A percentile compares a stretch with the other conserved stretches of the same genome.
These are phyloP conservation scores for Trichosporon coremiiforme DNA, from an alignment of 1,284 basidiomycete genomes.

Conservation along the genomic window DNA sequence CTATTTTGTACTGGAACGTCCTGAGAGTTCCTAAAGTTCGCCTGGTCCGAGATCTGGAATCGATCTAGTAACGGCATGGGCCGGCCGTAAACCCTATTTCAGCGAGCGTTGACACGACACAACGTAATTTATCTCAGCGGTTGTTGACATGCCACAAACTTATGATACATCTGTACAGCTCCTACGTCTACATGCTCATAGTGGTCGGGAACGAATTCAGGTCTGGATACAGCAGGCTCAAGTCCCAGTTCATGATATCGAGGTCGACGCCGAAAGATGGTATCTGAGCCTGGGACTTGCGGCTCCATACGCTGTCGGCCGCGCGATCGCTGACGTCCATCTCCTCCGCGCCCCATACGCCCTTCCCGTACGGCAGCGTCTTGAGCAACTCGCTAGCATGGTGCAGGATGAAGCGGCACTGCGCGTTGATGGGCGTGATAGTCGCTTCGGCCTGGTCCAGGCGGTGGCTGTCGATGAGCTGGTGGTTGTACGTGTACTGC, in stretches of 20 bases:
- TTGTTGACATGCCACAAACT: no score
- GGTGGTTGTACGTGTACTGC: constrained; percentile 10
- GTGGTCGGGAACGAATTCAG: constrained; percentile 13
- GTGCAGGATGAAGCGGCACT: constrained; percentile 8
- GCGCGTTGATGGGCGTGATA: not conserved
- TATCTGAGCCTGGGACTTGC: not conserved
- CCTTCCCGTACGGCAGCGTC: not conserved
- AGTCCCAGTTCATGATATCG: constrained; percentile 28
- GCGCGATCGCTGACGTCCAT: not conserved
- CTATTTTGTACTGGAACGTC: not conserved
- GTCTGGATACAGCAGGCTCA: constrained; percentile 7
- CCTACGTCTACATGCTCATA: constrained; percentile 20
- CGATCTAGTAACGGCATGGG: no score
- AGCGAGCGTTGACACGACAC: no score
- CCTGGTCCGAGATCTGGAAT: not conserved
- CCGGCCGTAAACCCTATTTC: not conserved
- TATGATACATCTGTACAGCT: no score
- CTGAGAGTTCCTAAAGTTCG: not conserved
- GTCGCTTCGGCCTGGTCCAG: constrained; percentile 5
- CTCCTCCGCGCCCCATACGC: not conserved
- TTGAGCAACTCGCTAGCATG: not conserved
- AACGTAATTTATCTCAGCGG: no score
- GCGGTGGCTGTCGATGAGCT: not conserved
- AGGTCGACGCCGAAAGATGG: constrained; percentile 31
- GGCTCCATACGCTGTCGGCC: constrained; percentile 8